Evolutionary conservation across 495 filamentous ascomycete species (phyloP).

Genomic region (Aspergillus indologenus): DNA sequence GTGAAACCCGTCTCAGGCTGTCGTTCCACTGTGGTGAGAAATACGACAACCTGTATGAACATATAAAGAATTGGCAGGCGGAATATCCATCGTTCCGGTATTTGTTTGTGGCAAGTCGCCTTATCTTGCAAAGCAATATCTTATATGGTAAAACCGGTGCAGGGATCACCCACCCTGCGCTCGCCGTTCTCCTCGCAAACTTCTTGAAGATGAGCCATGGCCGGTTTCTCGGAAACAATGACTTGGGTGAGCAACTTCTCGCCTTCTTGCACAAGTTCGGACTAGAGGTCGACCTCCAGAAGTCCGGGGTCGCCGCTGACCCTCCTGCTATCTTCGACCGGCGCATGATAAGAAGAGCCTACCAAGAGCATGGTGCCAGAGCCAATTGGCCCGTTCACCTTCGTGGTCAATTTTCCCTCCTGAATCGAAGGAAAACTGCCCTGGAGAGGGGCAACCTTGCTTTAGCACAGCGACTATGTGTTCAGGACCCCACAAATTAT

Average conservation of each 20-base stretch:
- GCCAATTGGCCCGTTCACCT: conserved; percentile 26
- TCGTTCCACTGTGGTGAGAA: conserved; percentile 44
- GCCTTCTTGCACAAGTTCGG: conserved; percentile 51
- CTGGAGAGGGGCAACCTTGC: conserved; percentile 23
- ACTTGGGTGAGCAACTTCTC: conserved; percentile 43
- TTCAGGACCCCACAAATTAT: conserved; percentile 60
- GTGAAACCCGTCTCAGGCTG: conserved; percentile 44
- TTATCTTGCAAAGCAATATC: conserved; percentile 45
- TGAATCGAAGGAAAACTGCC: conserved; percentile 36
- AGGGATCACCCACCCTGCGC: conserved; percentile 47
- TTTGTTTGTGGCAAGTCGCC: conserved; percentile 47
- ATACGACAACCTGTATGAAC: conserved; percentile 35
- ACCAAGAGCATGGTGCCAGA: not conserved
- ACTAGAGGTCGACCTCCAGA: conserved; percentile 38
- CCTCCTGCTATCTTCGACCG: conserved; percentile 43
- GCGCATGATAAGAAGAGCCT: conserved; percentile 17
- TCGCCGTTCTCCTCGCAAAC: conserved; percentile 57
- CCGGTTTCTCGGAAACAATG: conserved; percentile 26
- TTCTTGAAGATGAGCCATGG: conserved; percentile 45
- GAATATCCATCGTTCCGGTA: conserved; percentile 49
- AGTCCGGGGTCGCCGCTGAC: conserved; percentile 49
- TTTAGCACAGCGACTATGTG: conserved; percentile 39
- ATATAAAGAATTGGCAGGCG: conserved; percentile 43
- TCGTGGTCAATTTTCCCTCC: conserved; percentile 40
- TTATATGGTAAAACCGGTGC: conserved; percentile 43